Percentiles rank a stretch among this genome's conserved stretches.
phyloP scores from a whole-genome alignment of 495 filamentous ascomycete species.

The Penicillium flavigenum region DNA sequence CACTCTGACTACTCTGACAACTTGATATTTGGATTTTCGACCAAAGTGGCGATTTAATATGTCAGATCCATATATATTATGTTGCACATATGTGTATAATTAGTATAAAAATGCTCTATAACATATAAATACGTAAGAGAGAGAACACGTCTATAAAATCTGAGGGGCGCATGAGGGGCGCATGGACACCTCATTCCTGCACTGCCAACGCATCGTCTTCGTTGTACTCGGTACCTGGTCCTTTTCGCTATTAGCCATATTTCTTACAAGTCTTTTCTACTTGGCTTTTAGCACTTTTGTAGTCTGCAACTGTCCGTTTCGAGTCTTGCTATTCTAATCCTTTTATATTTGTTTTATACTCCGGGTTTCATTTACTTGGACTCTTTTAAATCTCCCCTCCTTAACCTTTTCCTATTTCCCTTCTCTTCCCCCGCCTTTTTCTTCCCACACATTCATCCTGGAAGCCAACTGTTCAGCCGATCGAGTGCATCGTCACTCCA shows the following conservation, averaged over 20 bases:
- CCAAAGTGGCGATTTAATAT: background rate
- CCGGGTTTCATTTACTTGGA: slow-evolving; percentile 4
- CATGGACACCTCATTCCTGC: slow-evolving; percentile 36
- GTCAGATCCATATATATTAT: background rate
- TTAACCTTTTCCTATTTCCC: background rate
- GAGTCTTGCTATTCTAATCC: slow-evolving; percentile 15
- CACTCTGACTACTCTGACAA: background rate
- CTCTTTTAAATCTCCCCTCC: slow-evolving; percentile 3
- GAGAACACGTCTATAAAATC: slow-evolving; percentile 4
- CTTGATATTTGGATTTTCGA: background rate
- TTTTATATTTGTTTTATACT: background rate
- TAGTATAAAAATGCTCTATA: background rate
- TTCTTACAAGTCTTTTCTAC: background rate
- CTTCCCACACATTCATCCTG: slow-evolving; percentile 20
- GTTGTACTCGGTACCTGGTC: slow-evolving; percentile 12
- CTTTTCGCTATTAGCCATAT: too few relatives aligned
- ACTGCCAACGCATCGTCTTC: slow-evolving; percentile 24
- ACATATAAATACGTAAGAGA: background rate
- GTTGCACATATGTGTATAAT: background rate
- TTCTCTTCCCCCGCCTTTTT: background rate
- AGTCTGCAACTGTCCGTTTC: slow-evolving; percentile 27
- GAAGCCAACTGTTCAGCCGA: slow-evolving; percentile 16
- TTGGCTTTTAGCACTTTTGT: background rate
- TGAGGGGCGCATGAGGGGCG: slow-evolving; percentile 34
- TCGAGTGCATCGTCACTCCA: slow-evolving; percentile 21